Conservation (phyloP, 2,329 filamentous ascomycete genomes). For the Zymoseptoria crescenta region DNA sequence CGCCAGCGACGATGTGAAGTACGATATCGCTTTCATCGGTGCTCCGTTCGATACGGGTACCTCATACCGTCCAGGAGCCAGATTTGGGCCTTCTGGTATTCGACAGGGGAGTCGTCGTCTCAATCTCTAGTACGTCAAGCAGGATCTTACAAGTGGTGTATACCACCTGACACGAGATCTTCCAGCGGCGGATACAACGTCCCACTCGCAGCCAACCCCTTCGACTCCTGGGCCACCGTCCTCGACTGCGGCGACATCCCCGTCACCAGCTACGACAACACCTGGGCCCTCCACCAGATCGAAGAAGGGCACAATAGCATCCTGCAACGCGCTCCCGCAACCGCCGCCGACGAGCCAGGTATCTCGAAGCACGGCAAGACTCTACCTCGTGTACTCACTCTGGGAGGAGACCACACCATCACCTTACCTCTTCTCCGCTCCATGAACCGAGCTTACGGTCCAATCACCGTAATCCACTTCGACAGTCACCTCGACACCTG, state of each 20-base stretch:
- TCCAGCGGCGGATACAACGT: slow-evolving; percentile 81
- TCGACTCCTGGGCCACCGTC: slow-evolving; percentile 71
- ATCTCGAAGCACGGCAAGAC: slow-evolving; percentile 67
- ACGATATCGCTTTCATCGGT: slow-evolving; percentile 79
- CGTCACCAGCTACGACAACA: slow-evolving; percentile 81
- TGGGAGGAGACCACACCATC: slow-evolving; percentile 59
- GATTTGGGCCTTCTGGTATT: slow-evolving; percentile 69
- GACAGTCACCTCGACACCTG: slow-evolving; percentile 55
- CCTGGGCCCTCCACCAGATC: slow-evolving; percentile 73
- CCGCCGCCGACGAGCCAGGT: slow-evolving; percentile 58
- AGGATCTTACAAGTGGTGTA: not conserved
- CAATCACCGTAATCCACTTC: slow-evolving; percentile 58
- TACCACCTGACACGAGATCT: not conserved
- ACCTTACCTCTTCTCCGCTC: slow-evolving; percentile 48
- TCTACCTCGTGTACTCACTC: slow-evolving; percentile 70
- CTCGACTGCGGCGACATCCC: slow-evolving; percentile 76
- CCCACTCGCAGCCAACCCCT: slow-evolving; percentile 69
- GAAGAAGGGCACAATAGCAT: slow-evolving; percentile 76
- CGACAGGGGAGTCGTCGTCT: slow-evolving; percentile 75
- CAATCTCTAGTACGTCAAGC: slow-evolving; percentile 68
- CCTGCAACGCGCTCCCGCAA: slow-evolving; percentile 61
- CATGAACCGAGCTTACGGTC: slow-evolving; percentile 58
- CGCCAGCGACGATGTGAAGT: slow-evolving; percentile 59
- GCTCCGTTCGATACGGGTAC: slow-evolving; percentile 82
- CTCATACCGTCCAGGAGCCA: slow-evolving; percentile 73